Conservation (phyloP, 495 filamentous ascomycete genomes). For the Hapsidospora chrysogenum region DNA sequence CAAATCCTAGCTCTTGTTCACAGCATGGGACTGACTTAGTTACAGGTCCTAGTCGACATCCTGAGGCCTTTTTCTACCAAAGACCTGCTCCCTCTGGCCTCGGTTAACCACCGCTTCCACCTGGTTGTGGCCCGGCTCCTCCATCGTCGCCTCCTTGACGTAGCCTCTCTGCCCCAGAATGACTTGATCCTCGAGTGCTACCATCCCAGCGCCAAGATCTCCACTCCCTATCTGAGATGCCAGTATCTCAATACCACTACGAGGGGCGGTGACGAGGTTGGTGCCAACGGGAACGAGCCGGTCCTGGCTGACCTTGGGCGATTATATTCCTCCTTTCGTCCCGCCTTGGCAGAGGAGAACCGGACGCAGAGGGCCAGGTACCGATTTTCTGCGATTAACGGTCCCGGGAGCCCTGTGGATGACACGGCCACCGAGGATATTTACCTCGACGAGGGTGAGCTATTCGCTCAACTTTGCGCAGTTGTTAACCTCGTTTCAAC, state of each 20-base stretch:
- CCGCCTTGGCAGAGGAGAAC: slow-evolving; percentile 31
- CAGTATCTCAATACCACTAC: slow-evolving; percentile 41
- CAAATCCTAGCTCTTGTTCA: slow-evolving; percentile 3
- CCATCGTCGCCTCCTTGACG: slow-evolving; percentile 42
- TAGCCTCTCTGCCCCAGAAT: slow-evolving; percentile 39
- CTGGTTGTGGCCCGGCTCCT: slow-evolving; percentile 50
- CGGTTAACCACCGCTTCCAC: slow-evolving; percentile 50
- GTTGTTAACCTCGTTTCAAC: slow-evolving; percentile 51
- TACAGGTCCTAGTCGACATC: slow-evolving; percentile 50
- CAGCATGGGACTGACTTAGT: not conserved
- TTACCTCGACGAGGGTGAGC: slow-evolving; percentile 46
- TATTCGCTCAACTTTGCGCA: slow-evolving; percentile 55
- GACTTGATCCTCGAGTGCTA: slow-evolving; percentile 62
- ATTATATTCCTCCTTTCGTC: slow-evolving; percentile 41
- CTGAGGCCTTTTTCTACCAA: slow-evolving; percentile 42
- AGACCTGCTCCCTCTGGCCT: slow-evolving; percentile 40
- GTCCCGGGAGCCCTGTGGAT: slow-evolving; percentile 5
- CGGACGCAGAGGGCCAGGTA: slow-evolving; percentile 14
- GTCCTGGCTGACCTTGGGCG: slow-evolving; percentile 14
- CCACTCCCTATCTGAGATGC: slow-evolving; percentile 52
- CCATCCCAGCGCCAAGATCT: slow-evolving; percentile 51
- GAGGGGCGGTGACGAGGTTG: slow-evolving; percentile 3
- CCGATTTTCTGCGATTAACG: slow-evolving; percentile 6
- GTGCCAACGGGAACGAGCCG: slow-evolving; percentile 2
- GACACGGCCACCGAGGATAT: slow-evolving; percentile 38